Evolutionary conservation across 306 rosid genomes (phyloP).

Genomic region (Sicyos baderoa): DNA sequence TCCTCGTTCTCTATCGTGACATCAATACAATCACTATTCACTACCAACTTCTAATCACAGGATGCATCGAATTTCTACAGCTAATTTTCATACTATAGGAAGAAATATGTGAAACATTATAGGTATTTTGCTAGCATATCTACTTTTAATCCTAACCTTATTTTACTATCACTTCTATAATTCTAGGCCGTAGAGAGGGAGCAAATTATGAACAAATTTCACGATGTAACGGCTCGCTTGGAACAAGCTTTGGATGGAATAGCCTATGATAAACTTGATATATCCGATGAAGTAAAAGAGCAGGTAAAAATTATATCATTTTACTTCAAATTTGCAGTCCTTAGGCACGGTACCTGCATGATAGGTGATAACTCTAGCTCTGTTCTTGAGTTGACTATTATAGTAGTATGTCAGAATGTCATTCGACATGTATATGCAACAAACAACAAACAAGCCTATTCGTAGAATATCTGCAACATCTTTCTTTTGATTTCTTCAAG

Average conservation of each 20-base stretch:
- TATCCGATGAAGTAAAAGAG: constrained; percentile 96
- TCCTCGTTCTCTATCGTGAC: neutral
- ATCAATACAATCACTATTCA: neutral
- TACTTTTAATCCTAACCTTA: neutral
- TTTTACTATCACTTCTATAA: constrained; percentile 18
- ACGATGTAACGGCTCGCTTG: constrained; percentile 55
- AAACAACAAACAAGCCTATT: neutral
- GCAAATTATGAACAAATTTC: constrained; percentile 54
- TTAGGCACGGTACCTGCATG: neutral
- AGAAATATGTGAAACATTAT: neutral
- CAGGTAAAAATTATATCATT: constrained; percentile 51
- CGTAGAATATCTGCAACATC: neutral
- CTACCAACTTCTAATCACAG: neutral
- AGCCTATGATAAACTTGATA: constrained; percentile 67
- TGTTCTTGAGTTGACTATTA: neutral
- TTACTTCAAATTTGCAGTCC: constrained; percentile 3
- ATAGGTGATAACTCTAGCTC: neutral
- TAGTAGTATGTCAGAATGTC: neutral
- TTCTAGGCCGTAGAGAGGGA: constrained; percentile 79
- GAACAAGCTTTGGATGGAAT: constrained; percentile 66
- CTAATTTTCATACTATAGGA: neutral
- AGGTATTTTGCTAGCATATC: constrained; percentile 8
- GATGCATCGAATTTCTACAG: neutral
- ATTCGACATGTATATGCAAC: neutral
- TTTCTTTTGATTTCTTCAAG: neutral